Base-by-base conservation (phyloP, 208 protist genomes). In the Acanthamoeba healyi region DNA sequence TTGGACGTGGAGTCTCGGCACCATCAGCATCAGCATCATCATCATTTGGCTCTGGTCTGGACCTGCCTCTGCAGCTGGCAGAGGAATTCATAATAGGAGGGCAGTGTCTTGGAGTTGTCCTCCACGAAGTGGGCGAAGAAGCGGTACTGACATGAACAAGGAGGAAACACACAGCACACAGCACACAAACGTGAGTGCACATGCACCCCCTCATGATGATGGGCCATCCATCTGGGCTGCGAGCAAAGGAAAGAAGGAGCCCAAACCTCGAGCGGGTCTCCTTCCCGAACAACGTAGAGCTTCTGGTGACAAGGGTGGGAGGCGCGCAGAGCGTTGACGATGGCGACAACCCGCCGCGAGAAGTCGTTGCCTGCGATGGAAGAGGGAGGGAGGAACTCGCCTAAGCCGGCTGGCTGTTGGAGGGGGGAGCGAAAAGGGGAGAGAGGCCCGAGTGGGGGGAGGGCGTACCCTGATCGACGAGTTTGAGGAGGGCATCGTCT, bases 51-150 rank as follows among this genome's bases (percentile, higher is more conserved):
- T 26, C 42, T 2, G 24, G 86, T 34, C 42, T 92, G 56, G 29
- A 92, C 63, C 77, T 92, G 86, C 36, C 86, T 70, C 38, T 92
- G 86, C 5, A 92, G 86, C 40, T 92, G 86, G 44, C 56, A 70
- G 1, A 92, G 86, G 44, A 92, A 92, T 56, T 92, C 86, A 24
- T 92, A 92, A 26, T 92, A 92, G 34, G 86, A 92, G 36, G 63
- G 56, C 86, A 92, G 61, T 1, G 86, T 77, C 40, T 92, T 70
- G 36, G 86, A 58, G 56, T 56, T 44, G 86, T 92, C 86, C 56
- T 92, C 86, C 54, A 92, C 86, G 38, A 92, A 77, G 42, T 79
- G 63, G 7, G 40, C 44, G 22, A 79, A 79, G 86, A 92, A 92
- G 38, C 56, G 86, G 34, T 77, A 77, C 67, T 77, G 38, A 17